Evolutionary conservation across 129 eudicot genomes (phyloP), one percentile per base, ranked within the genome.

Genomic region (Sambucus nigra): DNA sequence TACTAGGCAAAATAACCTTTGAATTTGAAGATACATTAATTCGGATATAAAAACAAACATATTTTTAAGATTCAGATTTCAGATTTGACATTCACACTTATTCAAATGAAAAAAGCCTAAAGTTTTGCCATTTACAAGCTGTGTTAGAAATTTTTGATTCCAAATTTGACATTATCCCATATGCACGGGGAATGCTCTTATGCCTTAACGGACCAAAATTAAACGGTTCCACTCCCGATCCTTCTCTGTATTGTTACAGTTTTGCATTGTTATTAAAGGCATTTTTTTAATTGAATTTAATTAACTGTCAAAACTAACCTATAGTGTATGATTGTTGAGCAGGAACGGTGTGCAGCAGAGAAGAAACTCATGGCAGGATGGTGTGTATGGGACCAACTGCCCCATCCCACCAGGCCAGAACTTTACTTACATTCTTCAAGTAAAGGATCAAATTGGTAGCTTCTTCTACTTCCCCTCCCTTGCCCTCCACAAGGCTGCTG

Each of bases 381-480:
- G 89, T 21, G 84, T 81, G 5, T 74, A 51, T 2, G 89, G 89
- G 13, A 81, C 89, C 19, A 81, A 70, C 31, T 81, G 89, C 51
- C 84, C 84, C 1, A 81, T 81, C 47, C 89, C 74, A 33, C 89
- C 84, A 13, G 84, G 84, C 38, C 63, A 59, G 6, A 81, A 81
- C 70, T 81, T 76, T 69, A 81, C 89, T 22, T 81, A 76, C 21
- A 58, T 69, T 44, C 80, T 81, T 38, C 88, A 81, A 59, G 80
- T 81, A 12, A 81, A 81, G 69, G 89, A 81, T 70, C 89, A 81
- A 53, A 81, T 81, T 7, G 89, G 89, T 26, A 81, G 89, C 68
- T 81, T 53, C 70, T 81, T 69, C 63, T 81, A 81, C 66, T 81
- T 81, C 47, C 89, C 89, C 29, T 77, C 89, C 8, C 78, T 81